These are phyloP conservation scores for Pelargonium nanum DNA, from an alignment of 345 rosid species.

Conservation along the genomic window DNA sequence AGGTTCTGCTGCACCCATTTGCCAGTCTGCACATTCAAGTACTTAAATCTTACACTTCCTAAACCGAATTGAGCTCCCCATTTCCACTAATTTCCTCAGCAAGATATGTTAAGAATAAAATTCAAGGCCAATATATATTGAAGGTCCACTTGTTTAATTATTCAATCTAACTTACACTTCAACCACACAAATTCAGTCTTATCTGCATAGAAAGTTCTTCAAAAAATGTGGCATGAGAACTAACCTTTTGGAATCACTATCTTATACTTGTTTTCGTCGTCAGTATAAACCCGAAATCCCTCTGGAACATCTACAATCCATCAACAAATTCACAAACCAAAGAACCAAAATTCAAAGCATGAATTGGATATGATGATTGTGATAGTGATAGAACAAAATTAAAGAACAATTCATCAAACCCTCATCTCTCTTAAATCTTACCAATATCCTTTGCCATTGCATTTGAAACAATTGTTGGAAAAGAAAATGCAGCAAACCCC, in stretches of 20 bases:
- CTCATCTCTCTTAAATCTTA: background rate
- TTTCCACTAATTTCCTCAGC: background rate
- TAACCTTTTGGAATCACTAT: conserved; percentile 73
- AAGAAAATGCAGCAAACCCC: conserved; percentile 32
- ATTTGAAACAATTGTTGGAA: conserved; percentile 29
- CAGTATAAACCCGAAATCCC: conserved; percentile 47
- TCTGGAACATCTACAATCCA: conserved; percentile 22
- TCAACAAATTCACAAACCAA: background rate
- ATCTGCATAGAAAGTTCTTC: background rate
- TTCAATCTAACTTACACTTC: background rate
- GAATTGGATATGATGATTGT: too few relatives aligned
- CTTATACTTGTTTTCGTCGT: conserved; percentile 70
- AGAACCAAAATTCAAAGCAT: background rate
- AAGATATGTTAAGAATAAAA: background rate
- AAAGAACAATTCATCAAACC: background rate
- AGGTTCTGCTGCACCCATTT: conserved; percentile 57
- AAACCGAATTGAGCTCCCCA: background rate
- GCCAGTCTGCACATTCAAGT: conserved; percentile 53
- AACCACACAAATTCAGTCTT: background rate
- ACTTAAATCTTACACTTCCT: background rate
- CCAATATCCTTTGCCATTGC: conserved; percentile 34
- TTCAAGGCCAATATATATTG: background rate
- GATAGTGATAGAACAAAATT: too few relatives aligned
- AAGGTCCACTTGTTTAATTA: background rate
- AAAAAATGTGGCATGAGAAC: background rate